Evolutionary conservation across 1,284 basidiomycete genomes (phyloP).

Genomic region (Omphalotus olearius): DNA sequence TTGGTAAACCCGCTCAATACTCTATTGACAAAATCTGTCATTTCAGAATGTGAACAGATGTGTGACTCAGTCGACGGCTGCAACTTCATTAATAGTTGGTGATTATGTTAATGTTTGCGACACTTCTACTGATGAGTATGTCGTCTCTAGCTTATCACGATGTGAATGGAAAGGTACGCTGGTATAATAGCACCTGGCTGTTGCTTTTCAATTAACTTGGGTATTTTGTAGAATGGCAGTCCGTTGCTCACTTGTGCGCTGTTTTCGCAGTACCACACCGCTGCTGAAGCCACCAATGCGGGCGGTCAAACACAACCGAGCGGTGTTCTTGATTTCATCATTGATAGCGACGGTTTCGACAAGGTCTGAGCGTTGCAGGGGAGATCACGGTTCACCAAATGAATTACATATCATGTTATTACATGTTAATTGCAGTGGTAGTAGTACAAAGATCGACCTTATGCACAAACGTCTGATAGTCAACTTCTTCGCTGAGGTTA

Average conservation of each 20-base stretch:
- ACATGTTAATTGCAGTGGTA: too few species aligned
- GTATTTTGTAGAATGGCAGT: constrained; percentile 28
- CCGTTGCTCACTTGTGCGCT: constrained; percentile 38
- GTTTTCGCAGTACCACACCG: constrained; percentile 30
- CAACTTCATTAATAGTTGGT: constrained; percentile 29
- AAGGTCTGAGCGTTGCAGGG: too few species aligned
- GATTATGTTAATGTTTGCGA: neutral
- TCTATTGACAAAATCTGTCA: constrained; percentile 1
- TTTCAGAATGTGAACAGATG: constrained; percentile 29
- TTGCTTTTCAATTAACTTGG: neutral
- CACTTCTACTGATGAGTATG: constrained; percentile 1
- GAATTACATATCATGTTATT: too few species aligned
- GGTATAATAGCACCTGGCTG: neutral
- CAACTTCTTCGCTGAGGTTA: too few species aligned
- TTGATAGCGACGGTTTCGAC: constrained; percentile 31
- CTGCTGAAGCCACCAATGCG: constrained; percentile 30
- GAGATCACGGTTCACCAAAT: too few species aligned
- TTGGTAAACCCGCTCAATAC: neutral
- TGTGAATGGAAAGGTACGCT: constrained; percentile 26
- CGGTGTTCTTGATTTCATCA: constrained; percentile 36
- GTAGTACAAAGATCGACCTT: too few species aligned
- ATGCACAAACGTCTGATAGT: too few species aligned
- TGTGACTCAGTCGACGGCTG: constrained; percentile 27
- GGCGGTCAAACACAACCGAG: constrained; percentile 39
- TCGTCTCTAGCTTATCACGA: constrained; percentile 26